Base-by-base conservation (phyloP, 768 basidiomycete genomes). In the Cystoderma amianthinum region DNA sequence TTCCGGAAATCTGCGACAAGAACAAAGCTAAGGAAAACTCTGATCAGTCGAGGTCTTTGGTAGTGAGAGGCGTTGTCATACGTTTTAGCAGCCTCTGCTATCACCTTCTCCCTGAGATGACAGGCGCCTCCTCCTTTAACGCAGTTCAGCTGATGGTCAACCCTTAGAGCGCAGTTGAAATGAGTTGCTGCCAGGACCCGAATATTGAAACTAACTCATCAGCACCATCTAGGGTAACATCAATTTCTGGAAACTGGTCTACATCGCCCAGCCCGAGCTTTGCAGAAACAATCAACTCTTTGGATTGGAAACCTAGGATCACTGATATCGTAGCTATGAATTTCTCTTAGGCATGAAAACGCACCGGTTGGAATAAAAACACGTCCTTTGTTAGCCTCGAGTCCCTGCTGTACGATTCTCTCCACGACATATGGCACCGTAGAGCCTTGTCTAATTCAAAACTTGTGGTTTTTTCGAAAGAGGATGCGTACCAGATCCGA, bases 61-160 rank as follows among this genome's bases (percentile, higher is more conserved):
- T n/a, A 41, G 24, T 44, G 44, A 22, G 40, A 32, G 38, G 25
- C 33, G 12, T 5, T 33, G 7, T 66, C 80, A 44, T 43, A 89
- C 79, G 85, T 91, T 46, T 75, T 74, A 9, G 96, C 96, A 22
- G 93, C 94, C 60, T 99, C 96, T 1, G 96, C 96, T 11, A 99
- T 76, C 5, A 99, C 93, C 61, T 99, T 99, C 65, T 99, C 96
- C 20, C 94, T 78, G 23, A 98, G 65, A 50, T 98, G 96, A 59
- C 95, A 97, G 1, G 92, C 95, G 2, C 95, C 95, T 43, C 95
- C 95, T 5, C 90, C 95, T 64, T 99, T 98, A 66, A 99, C 94
- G 46, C 87, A 87, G 62, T 98, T 94, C 39, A 99, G 69, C 30
- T 78, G 61, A 32, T 71, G 61, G 59, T 97, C 93, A 17, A 96